These are phyloP conservation scores for Geum urbanum DNA, from an alignment of 306 rosid species.

Conservation along the genomic window DNA sequence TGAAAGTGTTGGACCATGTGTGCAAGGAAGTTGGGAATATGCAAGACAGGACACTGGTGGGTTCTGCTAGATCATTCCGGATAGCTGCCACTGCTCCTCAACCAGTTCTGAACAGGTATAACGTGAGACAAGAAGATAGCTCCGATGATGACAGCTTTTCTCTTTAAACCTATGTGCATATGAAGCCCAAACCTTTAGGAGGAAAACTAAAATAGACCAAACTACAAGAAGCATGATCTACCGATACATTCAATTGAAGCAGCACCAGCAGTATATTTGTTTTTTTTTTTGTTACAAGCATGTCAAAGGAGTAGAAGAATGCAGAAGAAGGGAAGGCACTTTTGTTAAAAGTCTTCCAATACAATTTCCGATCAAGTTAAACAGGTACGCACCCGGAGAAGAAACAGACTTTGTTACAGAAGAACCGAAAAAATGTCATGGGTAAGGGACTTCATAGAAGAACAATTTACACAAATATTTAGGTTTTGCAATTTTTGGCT, in stretches of 20 bases:
- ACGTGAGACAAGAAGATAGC: slow-evolving; percentile 56
- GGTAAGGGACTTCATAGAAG: slow-evolving; percentile 21
- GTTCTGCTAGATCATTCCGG: slow-evolving; percentile 84
- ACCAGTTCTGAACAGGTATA: slow-evolving; percentile 85
- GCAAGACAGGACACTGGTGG: slow-evolving; percentile 76
- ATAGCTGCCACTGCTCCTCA: slow-evolving; percentile 68
- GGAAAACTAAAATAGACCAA: slow-evolving; percentile 31
- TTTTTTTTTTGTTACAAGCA: slow-evolving; percentile 20
- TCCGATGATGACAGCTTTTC: slow-evolving; percentile 94
- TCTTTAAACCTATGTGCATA: slow-evolving; percentile 44
- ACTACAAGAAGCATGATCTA: slow-evolving; percentile 15
- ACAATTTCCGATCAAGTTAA: slow-evolving; percentile 7
- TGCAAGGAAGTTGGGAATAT: slow-evolving; percentile 92
- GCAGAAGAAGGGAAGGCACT: slow-evolving; percentile 24
- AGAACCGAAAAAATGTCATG: slow-evolving; percentile 15
- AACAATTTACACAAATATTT: slow-evolving; percentile 12
- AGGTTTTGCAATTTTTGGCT: slow-evolving; percentile 21
- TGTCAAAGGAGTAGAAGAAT: slow-evolving; percentile 24
- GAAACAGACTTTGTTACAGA: slow-evolving; percentile 21
- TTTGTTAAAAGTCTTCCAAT: slow-evolving; percentile 19
- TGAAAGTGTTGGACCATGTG: slow-evolving; percentile 69
- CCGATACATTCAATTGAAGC: slow-evolving; percentile 9
- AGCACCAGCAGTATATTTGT: slow-evolving; percentile 5
- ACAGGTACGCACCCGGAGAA: slow-evolving; percentile 15
- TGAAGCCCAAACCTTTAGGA: slow-evolving; percentile 37